Evolutionary conservation across 345 rosid species (phyloP).

Genomic region (Euphorbia peplus): DNA sequence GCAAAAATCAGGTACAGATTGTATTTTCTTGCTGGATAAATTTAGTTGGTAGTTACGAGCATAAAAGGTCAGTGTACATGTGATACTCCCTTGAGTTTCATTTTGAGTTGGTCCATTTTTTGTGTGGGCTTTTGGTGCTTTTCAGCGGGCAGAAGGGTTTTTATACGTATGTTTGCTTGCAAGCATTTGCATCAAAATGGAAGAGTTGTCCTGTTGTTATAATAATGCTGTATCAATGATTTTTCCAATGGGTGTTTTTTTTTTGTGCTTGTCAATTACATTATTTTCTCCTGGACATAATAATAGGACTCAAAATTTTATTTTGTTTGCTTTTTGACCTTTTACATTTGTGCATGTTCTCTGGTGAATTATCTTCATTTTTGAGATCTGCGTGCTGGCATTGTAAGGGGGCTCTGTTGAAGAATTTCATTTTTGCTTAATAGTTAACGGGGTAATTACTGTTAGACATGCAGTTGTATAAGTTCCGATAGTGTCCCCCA

Average conservation of each 20-base stretch:
- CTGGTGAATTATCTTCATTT: too few species aligned
- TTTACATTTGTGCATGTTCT: not conserved
- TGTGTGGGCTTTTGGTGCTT: slow-evolving; percentile 3
- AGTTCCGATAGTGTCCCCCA: too few species aligned
- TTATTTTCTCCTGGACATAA: not conserved
- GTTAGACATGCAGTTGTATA: too few species aligned
- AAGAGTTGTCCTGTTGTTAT: slow-evolving; percentile 16
- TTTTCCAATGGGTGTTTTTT: not conserved
- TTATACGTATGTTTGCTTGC: not conserved
- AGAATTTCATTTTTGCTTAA: too few species aligned
- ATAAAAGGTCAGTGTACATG: slow-evolving; percentile 15
- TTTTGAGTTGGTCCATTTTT: not conserved
- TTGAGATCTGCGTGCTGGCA: too few species aligned
- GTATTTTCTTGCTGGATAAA: slow-evolving; percentile 7
- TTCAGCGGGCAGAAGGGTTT: not conserved
- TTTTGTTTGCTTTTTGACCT: not conserved
- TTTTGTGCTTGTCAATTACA: not conserved
- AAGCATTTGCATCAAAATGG: not conserved
- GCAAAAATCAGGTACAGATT: slow-evolving; percentile 6
- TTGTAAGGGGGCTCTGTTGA: too few species aligned
- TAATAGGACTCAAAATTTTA: not conserved
- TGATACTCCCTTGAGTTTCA: slow-evolving; percentile 12
- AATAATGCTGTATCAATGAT: slow-evolving; percentile 18
- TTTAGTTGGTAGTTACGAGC: not conserved
- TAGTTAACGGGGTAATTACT: too few species aligned